Conservation (phyloP, 2,329 filamentous ascomycete species). For the Lasiodiplodia citricola region DNA sequence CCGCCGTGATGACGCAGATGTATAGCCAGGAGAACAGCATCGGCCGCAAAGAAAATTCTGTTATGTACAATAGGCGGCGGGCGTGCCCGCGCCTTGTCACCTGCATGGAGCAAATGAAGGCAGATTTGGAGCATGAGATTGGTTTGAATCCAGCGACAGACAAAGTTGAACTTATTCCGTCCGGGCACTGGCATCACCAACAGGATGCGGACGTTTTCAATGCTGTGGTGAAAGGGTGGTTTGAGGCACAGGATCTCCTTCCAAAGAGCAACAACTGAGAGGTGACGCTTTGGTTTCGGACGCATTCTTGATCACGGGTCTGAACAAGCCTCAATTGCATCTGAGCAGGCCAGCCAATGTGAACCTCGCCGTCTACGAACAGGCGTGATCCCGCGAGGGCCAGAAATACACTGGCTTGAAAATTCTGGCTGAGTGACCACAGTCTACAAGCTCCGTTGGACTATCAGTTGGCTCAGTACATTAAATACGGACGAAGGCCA, state of each 20-base stretch:
- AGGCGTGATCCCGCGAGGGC: too few species aligned
- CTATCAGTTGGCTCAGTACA: too few species aligned
- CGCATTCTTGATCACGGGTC: too few species aligned
- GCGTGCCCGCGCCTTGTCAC: slow-evolving; percentile 29
- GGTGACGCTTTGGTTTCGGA: too few species aligned
- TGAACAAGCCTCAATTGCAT: too few species aligned
- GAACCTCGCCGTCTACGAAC: too few species aligned
- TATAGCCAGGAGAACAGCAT: slow-evolving; percentile 23
- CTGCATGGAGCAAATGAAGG: slow-evolving; percentile 27
- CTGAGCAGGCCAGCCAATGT: too few species aligned
- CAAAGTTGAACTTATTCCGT: slow-evolving; percentile 26
- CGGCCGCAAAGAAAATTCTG: slow-evolving; percentile 28
- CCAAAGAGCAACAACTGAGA: neutral
- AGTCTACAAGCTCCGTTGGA: too few species aligned
- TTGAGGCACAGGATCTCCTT: slow-evolving; percentile 24
- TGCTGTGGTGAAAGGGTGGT: slow-evolving; percentile 29
- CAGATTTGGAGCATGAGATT: slow-evolving; percentile 29
- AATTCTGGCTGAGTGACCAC: too few species aligned
- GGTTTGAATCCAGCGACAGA: slow-evolving; percentile 28
- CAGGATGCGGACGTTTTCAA: slow-evolving; percentile 31
- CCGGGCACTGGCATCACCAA: slow-evolving; percentile 33
- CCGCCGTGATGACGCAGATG: slow-evolving; percentile 20
- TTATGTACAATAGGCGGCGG: slow-evolving; percentile 28
- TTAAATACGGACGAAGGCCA: too few species aligned
- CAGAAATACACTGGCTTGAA: too few species aligned